Base-by-base conservation (phyloP, 495 filamentous ascomycete species). In the Neurospora hispaniola region DNA sequence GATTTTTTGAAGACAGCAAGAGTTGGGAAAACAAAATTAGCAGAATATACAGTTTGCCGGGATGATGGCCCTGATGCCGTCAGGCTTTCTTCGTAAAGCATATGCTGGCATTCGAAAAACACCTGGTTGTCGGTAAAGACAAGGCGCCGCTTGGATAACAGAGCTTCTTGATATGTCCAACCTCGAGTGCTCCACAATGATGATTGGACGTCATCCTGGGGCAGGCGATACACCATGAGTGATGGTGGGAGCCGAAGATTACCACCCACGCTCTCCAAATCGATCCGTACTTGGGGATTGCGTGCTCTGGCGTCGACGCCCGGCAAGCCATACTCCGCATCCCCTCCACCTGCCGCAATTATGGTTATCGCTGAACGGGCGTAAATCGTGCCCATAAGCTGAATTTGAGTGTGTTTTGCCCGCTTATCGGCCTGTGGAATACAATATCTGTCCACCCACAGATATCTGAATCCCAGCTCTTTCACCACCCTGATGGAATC, bases 381-480 rank as follows among this genome's bases (percentile, higher is more conserved):
- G 68, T 83, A 83, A 12, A 83, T 78, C 0, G 42, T 10, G 41
- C 78, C 77, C 79, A 83, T 83, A 6, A 76, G 66, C 39, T 62
- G 23, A 2, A 82, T 74, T 69, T 81, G 82, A 0, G n/a, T 23
- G 23, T 77, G 72, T 42, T 79, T 82, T 9, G 76, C 71, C 0
- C 11, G 23, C 5, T 27, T 18, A 8, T 74, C 66, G 12, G 6
- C 1, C 27, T 79, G 73, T 54, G 78, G 69, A 14, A 79, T 79
- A 59, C 78, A 80, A 62, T 75, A 78, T 42, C 71, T 73, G 66
- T 81, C 79, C 35, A 80, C 71, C 79, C 80, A 80, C 8, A 81
- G 59, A 62, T 81, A 81, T 4, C 76, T 73, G 54, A 73, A 77
- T 5, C 75, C 73, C 2, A 81, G 54, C 2, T 66, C 12, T n/a